phyloP scores from a whole-genome alignment of 2,329 filamentous ascomycete species.

The Paracoccidioides brasiliensis region DNA sequence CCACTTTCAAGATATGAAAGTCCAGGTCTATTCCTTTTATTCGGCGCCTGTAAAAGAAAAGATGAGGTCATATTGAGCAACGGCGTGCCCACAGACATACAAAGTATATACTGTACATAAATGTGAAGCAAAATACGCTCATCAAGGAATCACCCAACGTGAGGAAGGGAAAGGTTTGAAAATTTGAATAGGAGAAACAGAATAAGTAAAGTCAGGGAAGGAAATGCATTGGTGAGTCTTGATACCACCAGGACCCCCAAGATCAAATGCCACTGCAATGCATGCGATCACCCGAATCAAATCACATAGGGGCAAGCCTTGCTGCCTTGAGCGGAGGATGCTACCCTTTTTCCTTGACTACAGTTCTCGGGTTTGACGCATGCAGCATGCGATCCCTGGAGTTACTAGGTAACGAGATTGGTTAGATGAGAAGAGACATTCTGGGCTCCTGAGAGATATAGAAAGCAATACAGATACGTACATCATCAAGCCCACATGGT shows the following conservation, averaged over 20 bases:
- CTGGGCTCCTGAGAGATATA: neutral
- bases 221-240: neutral
- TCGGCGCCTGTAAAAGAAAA: no score
- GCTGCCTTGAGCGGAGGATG: neutral
- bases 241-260: neutral
- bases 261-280: neutral
- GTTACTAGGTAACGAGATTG: neutral
- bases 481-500: slow-evolving; percentile 16
- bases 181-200: neutral
- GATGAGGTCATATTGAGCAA: no score
- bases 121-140: neutral
- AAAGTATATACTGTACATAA: no score
- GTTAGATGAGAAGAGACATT: neutral
- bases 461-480: slow-evolving; percentile 14
- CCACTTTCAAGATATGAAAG: no score
- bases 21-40: no score
- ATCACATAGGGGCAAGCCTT: neutral
- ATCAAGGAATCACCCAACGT: neutral
- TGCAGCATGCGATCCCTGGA: neutral
- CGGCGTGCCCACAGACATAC: no score
- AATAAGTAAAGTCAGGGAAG: neutral
- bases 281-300: neutral
- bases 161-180: neutral
- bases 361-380: neutral
- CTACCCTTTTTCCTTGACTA: neutral